phyloP scores from a whole-genome alignment of 176 grass and related monocot species.

The Panicum miliaceum region DNA sequence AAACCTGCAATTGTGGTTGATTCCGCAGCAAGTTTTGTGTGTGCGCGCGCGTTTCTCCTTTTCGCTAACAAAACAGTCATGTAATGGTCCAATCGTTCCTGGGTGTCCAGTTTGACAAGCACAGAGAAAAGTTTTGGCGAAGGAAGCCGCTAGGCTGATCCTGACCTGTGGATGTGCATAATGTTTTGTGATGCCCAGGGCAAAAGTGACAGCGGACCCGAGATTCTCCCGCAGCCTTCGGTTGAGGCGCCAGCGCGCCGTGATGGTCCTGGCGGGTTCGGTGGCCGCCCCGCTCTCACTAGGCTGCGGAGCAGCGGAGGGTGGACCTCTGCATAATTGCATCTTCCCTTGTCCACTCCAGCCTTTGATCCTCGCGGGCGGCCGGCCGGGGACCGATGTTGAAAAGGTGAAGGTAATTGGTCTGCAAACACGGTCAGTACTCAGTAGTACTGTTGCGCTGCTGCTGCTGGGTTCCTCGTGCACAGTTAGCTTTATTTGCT shows the following conservation, averaged over 20 bases:
- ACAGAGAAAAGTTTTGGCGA: not conserved
- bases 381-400: no score
- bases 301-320: not conserved
- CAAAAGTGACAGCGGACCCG: conserved; percentile 1
- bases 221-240: not conserved
- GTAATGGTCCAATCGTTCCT: not conserved
- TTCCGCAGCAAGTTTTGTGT: not conserved
- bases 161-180: conserved; percentile 17
- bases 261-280: conserved; percentile 23
- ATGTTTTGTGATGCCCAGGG: conserved; percentile 30
- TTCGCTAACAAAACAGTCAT: not conserved
- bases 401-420: not conserved
- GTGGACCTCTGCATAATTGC: not conserved
- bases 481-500: not conserved
- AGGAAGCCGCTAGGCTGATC: not conserved
- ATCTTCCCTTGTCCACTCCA: not conserved
- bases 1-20: not conserved
- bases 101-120: conserved; percentile 5
- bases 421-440: not conserved
- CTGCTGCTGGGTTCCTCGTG: not conserved
- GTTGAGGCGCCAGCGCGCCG: not conserved
- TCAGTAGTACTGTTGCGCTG: not conserved
- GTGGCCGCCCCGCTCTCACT: not conserved
- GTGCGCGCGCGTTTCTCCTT: not conserved
- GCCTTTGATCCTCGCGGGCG: not conserved